A percentile compares a stretch with the other conserved stretches of the same genome.
These are phyloP conservation scores for Lunasporangiospora selenospora DNA, from an alignment of 192 early-diverging fungal species.

Conservation along the genomic window DNA sequence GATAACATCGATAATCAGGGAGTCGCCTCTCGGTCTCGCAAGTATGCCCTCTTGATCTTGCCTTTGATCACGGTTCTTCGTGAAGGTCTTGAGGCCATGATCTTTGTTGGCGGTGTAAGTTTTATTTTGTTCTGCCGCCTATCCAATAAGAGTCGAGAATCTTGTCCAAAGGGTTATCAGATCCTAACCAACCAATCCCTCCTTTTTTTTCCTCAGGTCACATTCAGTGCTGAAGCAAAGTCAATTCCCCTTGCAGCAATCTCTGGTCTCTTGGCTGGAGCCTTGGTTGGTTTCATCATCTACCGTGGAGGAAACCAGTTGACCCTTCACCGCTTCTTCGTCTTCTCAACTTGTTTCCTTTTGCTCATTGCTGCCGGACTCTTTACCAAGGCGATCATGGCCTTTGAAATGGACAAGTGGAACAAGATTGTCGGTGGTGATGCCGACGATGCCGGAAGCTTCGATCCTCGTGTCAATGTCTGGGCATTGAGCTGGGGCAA, in stretches of 20 bases:
- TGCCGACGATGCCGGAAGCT: slow-evolving; percentile 62
- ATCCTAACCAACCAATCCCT: too few species aligned
- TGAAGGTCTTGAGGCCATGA: slow-evolving; percentile 90
- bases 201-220: slow-evolving; percentile 52
- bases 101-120: slow-evolving; percentile 88
- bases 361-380: slow-evolving; percentile 87
- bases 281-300: slow-evolving; percentile 73
- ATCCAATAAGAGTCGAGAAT: slow-evolving; percentile 6
- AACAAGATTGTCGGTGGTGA: slow-evolving; percentile 68
- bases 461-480: slow-evolving; percentile 62
- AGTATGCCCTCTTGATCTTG: slow-evolving; percentile 80
- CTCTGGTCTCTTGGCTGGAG: slow-evolving; percentile 72
- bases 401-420: slow-evolving; percentile 74
- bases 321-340: slow-evolving; percentile 82
- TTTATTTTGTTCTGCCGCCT: not conserved
- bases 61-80: slow-evolving; percentile 87
- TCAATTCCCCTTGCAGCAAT: slow-evolving; percentile 85
- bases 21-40: slow-evolving; percentile 39
- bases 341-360: slow-evolving; percentile 70
- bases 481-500: slow-evolving; percentile 74
- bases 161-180: too few species aligned
- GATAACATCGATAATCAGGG: slow-evolving; percentile 44
- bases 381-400: slow-evolving; percentile 68
- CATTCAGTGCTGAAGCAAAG: slow-evolving; percentile 63
- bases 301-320: slow-evolving; percentile 75